Evolutionary conservation across 371 early-diverging fungal genomes (phyloP).

Genomic region (Rhizopus sp.): DNA sequence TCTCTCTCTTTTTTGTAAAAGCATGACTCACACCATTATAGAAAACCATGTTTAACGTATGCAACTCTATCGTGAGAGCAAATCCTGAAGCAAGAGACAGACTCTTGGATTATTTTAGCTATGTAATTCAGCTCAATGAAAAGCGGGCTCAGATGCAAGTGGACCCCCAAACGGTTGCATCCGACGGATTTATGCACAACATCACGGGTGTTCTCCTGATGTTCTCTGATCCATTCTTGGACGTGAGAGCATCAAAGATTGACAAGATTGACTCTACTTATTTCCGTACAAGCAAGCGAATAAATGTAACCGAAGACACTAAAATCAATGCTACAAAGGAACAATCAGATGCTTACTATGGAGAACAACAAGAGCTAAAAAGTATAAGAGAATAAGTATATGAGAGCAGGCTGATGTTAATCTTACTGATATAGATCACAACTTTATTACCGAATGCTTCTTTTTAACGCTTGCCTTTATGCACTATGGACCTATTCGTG

Average conservation of each 20-base stretch:
- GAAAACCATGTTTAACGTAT: constrained; percentile 61
- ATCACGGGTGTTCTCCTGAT: constrained; percentile 64
- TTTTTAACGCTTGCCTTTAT: constrained; percentile 74
- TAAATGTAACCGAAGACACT: constrained; percentile 74
- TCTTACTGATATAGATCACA: constrained; percentile 31
- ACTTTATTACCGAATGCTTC: constrained; percentile 92
- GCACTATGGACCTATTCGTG: constrained; percentile 82
- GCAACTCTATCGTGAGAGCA: constrained; percentile 75
- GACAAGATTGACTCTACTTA: constrained; percentile 75
- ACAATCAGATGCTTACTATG: constrained; percentile 63
- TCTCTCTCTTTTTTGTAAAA: neutral
- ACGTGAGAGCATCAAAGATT: constrained; percentile 67
- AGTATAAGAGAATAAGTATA: constrained; percentile 8
- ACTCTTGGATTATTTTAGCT: constrained; percentile 67
- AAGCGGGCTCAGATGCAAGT: constrained; percentile 87
- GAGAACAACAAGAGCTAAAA: constrained; percentile 14
- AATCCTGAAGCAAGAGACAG: constrained; percentile 58
- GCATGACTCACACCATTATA: constrained; percentile 26
- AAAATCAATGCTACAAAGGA: constrained; percentile 79
- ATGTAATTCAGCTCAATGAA: constrained; percentile 66
- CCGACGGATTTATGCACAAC: constrained; percentile 90
- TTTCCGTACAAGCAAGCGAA: constrained; percentile 51
- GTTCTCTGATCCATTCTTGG: constrained; percentile 86
- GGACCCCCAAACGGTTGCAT: constrained; percentile 72
- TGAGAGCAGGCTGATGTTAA: neutral